Evolutionary conservation across 2,329 filamentous ascomycete species (phyloP).

Genomic region (Trichoderma asperellum): DNA sequence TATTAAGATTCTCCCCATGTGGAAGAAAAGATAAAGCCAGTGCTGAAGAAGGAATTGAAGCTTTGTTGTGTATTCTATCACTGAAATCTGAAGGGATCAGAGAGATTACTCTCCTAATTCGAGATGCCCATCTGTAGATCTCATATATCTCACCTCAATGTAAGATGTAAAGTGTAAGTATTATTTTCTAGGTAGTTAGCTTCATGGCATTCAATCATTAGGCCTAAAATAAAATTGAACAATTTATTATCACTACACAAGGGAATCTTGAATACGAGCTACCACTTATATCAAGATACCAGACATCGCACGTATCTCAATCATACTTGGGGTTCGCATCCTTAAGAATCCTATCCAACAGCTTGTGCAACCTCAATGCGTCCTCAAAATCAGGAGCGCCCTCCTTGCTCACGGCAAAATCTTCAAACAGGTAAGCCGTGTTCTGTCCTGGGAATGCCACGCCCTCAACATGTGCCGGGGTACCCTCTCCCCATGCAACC

Average conservation of each 20-base stretch:
- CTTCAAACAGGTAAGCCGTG: conserved; percentile 25
- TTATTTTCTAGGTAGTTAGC: background rate
- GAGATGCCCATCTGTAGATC: background rate
- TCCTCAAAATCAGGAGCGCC: conserved; percentile 25
- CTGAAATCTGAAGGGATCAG: too few species aligned
- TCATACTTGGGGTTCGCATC: conserved; percentile 10
- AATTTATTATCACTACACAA: background rate
- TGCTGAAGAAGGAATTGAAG: too few species aligned
- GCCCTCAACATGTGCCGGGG: conserved; percentile 85
- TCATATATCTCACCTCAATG: background rate
- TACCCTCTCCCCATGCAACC: conserved; percentile 37
- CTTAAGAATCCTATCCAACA: conserved; percentile 27
- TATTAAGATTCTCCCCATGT: too few species aligned
- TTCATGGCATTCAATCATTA: background rate
- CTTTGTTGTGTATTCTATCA: too few species aligned
- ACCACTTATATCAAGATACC: background rate
- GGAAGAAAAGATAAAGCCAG: too few species aligned
- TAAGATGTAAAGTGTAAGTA: background rate
- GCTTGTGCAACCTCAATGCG: conserved; percentile 24
- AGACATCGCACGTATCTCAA: background rate
- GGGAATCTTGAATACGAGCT: background rate
- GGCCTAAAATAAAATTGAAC: background rate
- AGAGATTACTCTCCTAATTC: background rate
- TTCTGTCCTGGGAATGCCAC: conserved; percentile 56
- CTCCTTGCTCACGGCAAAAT: conserved; percentile 11